Conservation (phyloP, 2,329 filamentous ascomycete species). For the Diaporthe ampelina region DNA sequence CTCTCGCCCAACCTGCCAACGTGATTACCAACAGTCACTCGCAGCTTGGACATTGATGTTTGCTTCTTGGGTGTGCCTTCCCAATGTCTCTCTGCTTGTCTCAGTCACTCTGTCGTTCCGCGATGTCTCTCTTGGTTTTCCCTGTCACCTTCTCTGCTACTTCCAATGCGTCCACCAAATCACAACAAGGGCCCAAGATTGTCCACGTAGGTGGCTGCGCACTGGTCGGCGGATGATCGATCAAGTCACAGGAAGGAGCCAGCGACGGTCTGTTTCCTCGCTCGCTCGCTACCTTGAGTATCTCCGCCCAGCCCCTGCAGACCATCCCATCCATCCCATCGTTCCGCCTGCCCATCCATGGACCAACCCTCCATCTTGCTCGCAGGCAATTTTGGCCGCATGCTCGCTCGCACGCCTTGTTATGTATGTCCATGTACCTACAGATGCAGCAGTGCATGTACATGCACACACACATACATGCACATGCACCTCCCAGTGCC, state of each 20-base stretch:
- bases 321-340: slow-evolving; percentile 1
- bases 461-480: background rate
- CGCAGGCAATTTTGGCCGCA: background rate
- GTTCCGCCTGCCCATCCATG: background rate
- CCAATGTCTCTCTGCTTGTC: background rate
- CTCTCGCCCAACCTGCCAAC: background rate
- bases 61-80: background rate
- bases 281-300: slow-evolving; percentile 5
- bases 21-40: too few relatives aligned
- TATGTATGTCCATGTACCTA: slow-evolving; percentile 1
- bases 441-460: too few relatives aligned
- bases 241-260: background rate
- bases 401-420: background rate
- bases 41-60: too few relatives aligned
- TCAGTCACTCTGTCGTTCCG: background rate
- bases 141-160: too few relatives aligned
- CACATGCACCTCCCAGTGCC: slow-evolving; percentile 11
- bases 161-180: too few relatives aligned
- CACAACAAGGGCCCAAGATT: too few relatives aligned
- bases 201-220: background rate
- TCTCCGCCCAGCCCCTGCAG: slow-evolving; percentile 18
- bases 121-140: too few relatives aligned
- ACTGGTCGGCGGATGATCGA: background rate
- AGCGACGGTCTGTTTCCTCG: background rate
- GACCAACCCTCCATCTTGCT: background rate